Base-by-base conservation (phyloP, 1,284 basidiomycete species). In the Cryptococcus amylolentus region DNA sequence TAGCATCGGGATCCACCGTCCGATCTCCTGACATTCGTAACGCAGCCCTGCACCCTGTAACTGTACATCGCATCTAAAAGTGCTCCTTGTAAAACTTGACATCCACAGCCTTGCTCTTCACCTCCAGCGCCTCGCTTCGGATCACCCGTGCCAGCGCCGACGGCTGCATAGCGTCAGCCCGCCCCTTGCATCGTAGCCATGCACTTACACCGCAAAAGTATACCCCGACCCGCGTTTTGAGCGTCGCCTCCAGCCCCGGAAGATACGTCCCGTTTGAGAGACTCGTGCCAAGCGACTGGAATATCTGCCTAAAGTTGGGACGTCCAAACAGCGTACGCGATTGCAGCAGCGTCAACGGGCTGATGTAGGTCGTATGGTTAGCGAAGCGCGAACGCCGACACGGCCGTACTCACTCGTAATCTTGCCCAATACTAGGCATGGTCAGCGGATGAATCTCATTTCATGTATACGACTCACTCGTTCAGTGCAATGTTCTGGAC, bases 401-500 rank as follows among this genome's bases (percentile, higher is more conserved):
- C 27, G n/a, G 35, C 5, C 23, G 31, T 1, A 49, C 57, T 50
- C 23, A 67, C 65, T 69, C 68, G 53, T 63, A 69, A 20, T 69
- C 64, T 37, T 65, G 60, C 35, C 65, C 68, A 28, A 65, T 58
- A 46, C 64, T 64, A 54, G 12, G 10, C 31, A 31, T 28, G 3
- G 45, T 38, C 50, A 54, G 27, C 88, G 23, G 23, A 23, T 23
- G 23, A 23, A 23, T 23, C 23, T 23, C 23, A 23, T 23, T 86
- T 44, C 23, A 27, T 10, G n/a, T 6, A 9, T 12, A 40, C 12
- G 14, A 44, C 63, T 63, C n/a, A 64, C 66, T 65, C 63, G 68
- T 93, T 91, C 61, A 94, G 83, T 7, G 87, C 86, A 61, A 94
- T 90, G 76, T 93, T 93, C 85, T 88, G 89, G 44, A 93, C 81